Evolutionary conservation across 1,284 basidiomycete species (phyloP).

Genomic region (Austropuccinia psidii): DNA sequence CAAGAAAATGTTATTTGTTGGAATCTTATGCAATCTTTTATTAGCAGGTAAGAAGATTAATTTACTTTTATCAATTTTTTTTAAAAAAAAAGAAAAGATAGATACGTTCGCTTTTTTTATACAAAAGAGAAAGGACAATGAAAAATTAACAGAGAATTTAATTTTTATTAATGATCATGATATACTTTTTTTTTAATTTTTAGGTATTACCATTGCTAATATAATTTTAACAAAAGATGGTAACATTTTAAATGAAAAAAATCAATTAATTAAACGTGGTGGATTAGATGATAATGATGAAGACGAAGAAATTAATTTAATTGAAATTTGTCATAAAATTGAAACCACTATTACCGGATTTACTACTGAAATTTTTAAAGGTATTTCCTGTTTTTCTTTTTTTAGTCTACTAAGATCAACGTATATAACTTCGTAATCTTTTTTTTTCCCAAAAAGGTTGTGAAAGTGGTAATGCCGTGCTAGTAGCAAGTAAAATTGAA

Average conservation of each 20-base stretch:
- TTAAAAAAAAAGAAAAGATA: not conserved
- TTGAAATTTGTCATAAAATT: not conserved
- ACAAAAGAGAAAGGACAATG: not conserved
- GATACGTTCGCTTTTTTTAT: not conserved
- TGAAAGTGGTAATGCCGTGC: not conserved
- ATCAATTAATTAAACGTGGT: not conserved
- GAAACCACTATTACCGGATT: not conserved
- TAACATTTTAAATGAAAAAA: not conserved
- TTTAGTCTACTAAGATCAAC: not conserved
- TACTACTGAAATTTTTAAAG: not conserved
- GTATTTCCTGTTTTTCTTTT: not conserved
- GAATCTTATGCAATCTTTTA: slow-evolving; percentile 3
- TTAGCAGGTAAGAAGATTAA: slow-evolving; percentile 12
- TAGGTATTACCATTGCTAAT: slow-evolving; percentile 6
- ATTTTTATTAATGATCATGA: not conserved
- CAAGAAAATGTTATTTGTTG: slow-evolving; percentile 3
- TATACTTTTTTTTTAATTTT: not conserved
- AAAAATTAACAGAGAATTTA: not conserved
- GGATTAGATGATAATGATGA: not conserved
- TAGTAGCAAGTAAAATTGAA: not conserved
- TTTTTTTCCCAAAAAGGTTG: not conserved
- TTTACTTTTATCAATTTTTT: not conserved
- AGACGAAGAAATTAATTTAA: not conserved
- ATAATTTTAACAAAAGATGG: no score
- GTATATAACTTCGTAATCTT: not conserved